Evolutionary conservation across 2,329 filamentous ascomycete species (phyloP), one percentile per base, ranked within the genome.

Genomic region (Ceratocystis huliohia): DNA sequence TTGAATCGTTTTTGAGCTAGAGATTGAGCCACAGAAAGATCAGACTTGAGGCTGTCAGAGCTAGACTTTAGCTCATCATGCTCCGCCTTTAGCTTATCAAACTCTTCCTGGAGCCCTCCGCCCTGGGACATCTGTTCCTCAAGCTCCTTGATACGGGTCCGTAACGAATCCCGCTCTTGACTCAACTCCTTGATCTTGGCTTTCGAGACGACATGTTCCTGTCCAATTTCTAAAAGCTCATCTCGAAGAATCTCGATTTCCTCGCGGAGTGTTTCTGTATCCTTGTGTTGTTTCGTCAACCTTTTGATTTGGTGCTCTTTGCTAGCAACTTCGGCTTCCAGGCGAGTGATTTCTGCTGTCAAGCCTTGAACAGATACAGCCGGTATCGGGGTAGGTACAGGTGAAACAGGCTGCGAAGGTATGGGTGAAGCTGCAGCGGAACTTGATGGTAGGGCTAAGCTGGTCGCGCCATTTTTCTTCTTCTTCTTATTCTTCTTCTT

Each of bases 1-100:
- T 91, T 96, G 78, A 91, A 97, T 37, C 94, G 83, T 17, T 84
- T 88, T 68, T 95, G 87, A 0, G 94, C 91, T 13, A 97, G 82
- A 75, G 95, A 86, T 73, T 96, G 87, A 0, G 92, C 88, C 1
- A 91, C 91, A 1, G 86, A 88, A 2, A 97, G 81, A 73, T 99
- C 93, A 0, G 88, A 89, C 72, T 96, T 86, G 20, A 96, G 75
- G 0, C 83, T 82, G 1, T 84, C 79, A 0, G 86, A 84, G 74
- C 87, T 90, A 22, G 80, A 76, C 74, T 88, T 91, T 45, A 95
- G 79, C 53, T 86, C 85, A 53, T 92, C 80, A 65, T 82, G 82
- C 67, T 87, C 83, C n/a, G 67, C 65, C n/a, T 70, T 66, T 22
- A 72, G 67, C 65, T 71, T 70, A 17, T 68, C 67, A 2, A 68